Evolutionary conservation across 148 eudicot genomes (phyloP).

Genomic region (Camellia granthamiana): DNA sequence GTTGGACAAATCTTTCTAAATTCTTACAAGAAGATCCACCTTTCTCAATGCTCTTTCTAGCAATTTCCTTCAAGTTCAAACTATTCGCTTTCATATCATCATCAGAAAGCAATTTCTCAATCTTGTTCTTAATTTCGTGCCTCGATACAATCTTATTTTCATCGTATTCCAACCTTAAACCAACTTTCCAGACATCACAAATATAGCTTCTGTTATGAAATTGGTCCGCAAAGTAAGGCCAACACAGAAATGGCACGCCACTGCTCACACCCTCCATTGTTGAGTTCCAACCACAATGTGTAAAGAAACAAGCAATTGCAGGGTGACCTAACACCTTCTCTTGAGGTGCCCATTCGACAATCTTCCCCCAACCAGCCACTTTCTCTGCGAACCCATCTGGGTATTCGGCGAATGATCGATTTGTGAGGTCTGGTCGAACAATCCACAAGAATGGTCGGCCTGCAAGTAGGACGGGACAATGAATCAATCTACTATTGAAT

Average conservation of each 20-base stretch:
- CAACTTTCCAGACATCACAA: constrained; percentile 13
- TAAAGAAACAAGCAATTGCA: constrained; percentile 11
- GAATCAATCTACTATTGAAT: too few species aligned
- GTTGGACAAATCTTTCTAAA: constrained; percentile 9
- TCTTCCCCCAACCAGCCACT: constrained; percentile 12
- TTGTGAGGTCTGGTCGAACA: constrained; percentile 12
- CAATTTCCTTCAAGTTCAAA: constrained; percentile 22
- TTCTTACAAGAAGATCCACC: constrained; percentile 25
- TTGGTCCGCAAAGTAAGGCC: constrained; percentile 15
- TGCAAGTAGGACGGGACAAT: too few species aligned
- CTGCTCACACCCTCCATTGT: constrained; percentile 6
- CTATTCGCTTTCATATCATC: constrained; percentile 5
- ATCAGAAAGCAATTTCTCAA: constrained; percentile 13
- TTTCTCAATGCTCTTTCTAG: not conserved
- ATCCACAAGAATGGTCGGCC: constrained; percentile 23
- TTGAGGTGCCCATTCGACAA: constrained; percentile 18
- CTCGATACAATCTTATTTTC: constrained; percentile 18
- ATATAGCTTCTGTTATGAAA: not conserved
- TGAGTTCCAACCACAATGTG: constrained; percentile 18
- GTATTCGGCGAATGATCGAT: not conserved
- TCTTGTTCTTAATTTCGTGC: constrained; percentile 15
- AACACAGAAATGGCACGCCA: constrained; percentile 13
- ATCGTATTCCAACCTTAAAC: not conserved
- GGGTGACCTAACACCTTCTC: constrained; percentile 13
- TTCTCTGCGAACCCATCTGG: constrained; percentile 12